Percentiles rank a stretch among this genome's conserved stretches.
Evolutionary conservation across 176 grass and related monocot genomes (phyloP).

Genomic region (Aegilops longissima): DNA sequence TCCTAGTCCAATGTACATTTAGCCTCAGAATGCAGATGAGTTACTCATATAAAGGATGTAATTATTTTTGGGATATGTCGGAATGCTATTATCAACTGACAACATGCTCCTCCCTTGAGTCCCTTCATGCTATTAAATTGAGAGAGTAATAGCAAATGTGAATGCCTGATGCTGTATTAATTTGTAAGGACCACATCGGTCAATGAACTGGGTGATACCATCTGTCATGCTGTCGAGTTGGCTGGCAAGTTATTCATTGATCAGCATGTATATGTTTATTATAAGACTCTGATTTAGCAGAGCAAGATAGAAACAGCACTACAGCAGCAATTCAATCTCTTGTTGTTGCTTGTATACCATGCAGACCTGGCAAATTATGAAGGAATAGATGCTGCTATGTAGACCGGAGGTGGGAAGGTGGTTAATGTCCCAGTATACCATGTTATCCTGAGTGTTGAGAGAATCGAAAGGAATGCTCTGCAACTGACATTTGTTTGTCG

Average conservation of each 20-base stretch:
- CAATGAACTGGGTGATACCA: not conserved
- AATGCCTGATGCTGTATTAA: slow-evolving; percentile 17
- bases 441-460: not conserved
- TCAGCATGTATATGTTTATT: slow-evolving; percentile 25
- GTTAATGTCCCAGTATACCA: slow-evolving; percentile 7
- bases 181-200: slow-evolving; percentile 16
- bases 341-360: not conserved
- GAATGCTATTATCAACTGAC: not conserved
- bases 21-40: not conserved
- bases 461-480: not conserved
- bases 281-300: not conserved
- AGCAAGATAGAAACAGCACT: not conserved
- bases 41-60: not conserved
- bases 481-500: slow-evolving; percentile 9
- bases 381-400: slow-evolving; percentile 5
- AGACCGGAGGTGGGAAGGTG: not conserved
- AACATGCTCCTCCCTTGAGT: not conserved
- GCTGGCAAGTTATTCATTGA: slow-evolving; percentile 12
- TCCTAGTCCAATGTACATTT: slow-evolving; percentile 4
- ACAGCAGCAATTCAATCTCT: slow-evolving; percentile 2
- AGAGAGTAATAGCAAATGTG: slow-evolving; percentile 3
- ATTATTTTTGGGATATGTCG: not conserved
- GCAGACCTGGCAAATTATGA: not conserved
- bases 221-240: not conserved
- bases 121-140: slow-evolving; percentile 20